These are phyloP conservation scores for Pythium sukuiense DNA, from an alignment of 352 stramenopile genomes.

Conservation along the genomic window DNA sequence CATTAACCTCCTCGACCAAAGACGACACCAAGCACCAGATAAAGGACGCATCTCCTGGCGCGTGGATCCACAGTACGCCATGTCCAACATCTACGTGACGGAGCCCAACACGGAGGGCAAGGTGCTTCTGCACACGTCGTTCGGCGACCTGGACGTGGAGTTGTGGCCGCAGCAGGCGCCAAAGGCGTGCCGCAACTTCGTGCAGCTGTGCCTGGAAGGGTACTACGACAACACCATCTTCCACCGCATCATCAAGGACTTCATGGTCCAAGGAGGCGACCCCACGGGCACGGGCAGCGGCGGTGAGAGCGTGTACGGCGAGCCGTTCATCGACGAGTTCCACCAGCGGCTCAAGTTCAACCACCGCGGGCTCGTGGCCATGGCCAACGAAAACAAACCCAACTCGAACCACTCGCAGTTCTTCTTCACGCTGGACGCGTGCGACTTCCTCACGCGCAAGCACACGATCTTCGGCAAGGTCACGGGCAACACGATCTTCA, in stretches of 20 bases:
- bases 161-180: constrained; percentile 97
- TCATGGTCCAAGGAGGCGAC: constrained; percentile 96
- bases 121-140: constrained; percentile 96
- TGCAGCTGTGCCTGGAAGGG: constrained; percentile 90
- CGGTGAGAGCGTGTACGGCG: constrained; percentile 76
- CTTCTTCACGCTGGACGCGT: constrained; percentile 97
- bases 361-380: constrained; percentile 94
- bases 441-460: constrained; percentile 94
- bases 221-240: constrained; percentile 97
- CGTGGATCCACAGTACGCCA: constrained; percentile 30
- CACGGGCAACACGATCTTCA: constrained; percentile 97
- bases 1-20: background rate
- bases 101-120: constrained; percentile 95
- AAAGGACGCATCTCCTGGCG: too few relatives aligned
- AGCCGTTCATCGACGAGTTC: constrained; percentile 91
- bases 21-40: background rate
- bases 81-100: constrained; percentile 97
- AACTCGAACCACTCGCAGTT: constrained; percentile 95
- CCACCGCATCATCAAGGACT: constrained; percentile 93
- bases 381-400: constrained; percentile 89
- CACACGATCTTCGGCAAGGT: constrained; percentile 95
- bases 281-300: constrained; percentile 84
- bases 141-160: constrained; percentile 97
- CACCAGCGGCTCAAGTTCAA: constrained; percentile 95
- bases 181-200: constrained; percentile 92